Conservation (phyloP, 2,329 filamentous ascomycete genomes). For the Cladosporium sp. region DNA sequence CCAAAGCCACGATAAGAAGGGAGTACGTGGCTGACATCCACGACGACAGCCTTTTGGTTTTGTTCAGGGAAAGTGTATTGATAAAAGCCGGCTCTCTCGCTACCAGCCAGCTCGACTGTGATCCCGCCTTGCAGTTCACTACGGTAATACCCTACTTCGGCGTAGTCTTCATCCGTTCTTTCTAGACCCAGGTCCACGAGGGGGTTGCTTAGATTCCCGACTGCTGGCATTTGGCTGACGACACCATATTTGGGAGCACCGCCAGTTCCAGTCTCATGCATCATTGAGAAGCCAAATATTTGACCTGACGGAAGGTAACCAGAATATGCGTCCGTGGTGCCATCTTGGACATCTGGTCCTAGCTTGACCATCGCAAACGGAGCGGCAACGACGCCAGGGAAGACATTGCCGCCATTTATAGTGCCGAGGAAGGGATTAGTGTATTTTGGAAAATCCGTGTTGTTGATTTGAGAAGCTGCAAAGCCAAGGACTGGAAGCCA, state of each 20-base stretch:
- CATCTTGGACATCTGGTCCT: slow-evolving; percentile 32
- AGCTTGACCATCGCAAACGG: slow-evolving; percentile 41
- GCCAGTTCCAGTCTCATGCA: slow-evolving; percentile 64
- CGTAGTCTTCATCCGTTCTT: slow-evolving; percentile 31
- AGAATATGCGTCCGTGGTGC: slow-evolving; percentile 34
- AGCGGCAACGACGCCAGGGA: slow-evolving; percentile 34
- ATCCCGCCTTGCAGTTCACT: slow-evolving; percentile 53
- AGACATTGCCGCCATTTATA: slow-evolving; percentile 39
- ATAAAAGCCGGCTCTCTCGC: slow-evolving; percentile 54
- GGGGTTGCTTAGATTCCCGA: slow-evolving; percentile 18
- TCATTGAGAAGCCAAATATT: slow-evolving; percentile 39
- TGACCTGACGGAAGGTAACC: slow-evolving; percentile 32
- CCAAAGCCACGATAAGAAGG: slow-evolving; percentile 51
- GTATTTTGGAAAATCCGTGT: slow-evolving; percentile 2
- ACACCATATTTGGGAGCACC: slow-evolving; percentile 63
- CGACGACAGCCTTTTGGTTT: slow-evolving; percentile 46
- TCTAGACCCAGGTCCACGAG: slow-evolving; percentile 23
- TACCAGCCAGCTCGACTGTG: slow-evolving; percentile 54
- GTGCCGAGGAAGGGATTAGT: slow-evolving; percentile 31
- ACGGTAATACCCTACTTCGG: slow-evolving; percentile 59
- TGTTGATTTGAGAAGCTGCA: neutral
- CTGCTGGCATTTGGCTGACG: slow-evolving; percentile 21
- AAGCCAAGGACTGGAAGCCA: neutral
- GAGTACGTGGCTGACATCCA: slow-evolving; percentile 61
- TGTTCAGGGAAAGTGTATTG: slow-evolving; percentile 54